Conservation (phyloP, 495 filamentous ascomycete species). For the Penicillium steckii region DNA sequence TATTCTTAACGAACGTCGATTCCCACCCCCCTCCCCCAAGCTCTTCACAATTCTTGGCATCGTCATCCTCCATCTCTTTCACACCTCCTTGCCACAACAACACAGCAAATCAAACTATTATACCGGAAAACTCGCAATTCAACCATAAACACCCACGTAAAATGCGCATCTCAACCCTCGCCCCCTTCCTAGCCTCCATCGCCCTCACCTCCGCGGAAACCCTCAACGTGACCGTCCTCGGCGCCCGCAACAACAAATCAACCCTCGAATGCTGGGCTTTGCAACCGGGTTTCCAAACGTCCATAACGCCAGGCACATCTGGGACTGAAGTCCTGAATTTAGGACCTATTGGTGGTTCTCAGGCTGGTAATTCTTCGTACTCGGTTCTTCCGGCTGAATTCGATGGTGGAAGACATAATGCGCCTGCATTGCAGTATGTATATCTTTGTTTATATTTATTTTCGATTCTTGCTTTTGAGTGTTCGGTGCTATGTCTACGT, state of each 20-base stretch:
- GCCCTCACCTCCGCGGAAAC: slow-evolving; percentile 19
- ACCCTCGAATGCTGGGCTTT: slow-evolving; percentile 57
- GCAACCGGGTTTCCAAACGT: slow-evolving; percentile 36
- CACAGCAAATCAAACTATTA: neutral
- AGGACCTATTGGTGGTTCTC: slow-evolving; percentile 21
- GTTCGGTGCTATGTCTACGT: too few relatives aligned
- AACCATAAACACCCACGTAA: neutral
- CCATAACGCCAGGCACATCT: slow-evolving; percentile 39
- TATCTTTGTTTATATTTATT: neutral
- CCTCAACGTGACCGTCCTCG: slow-evolving; percentile 43
- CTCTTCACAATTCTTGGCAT: too few relatives aligned
- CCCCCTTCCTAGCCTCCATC: slow-evolving; percentile 17
- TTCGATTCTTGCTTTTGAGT: too few relatives aligned
- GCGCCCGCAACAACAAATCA: slow-evolving; percentile 38
- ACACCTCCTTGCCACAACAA: neutral
- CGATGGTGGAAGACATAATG: slow-evolving; percentile 52
- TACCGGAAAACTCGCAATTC: too few relatives aligned
- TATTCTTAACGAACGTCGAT: too few relatives aligned
- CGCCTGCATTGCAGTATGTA: slow-evolving; percentile 49
- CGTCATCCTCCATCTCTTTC: too few relatives aligned
- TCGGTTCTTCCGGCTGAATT: slow-evolving; percentile 42
- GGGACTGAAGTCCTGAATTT: slow-evolving; percentile 36
- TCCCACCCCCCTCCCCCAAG: too few relatives aligned
- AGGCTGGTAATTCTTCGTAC: slow-evolving; percentile 34
- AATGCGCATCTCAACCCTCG: slow-evolving; percentile 22